These are phyloP conservation scores for Primulina huaijiensis DNA, from an alignment of 257 asterid genomes.

Conservation along the genomic window DNA sequence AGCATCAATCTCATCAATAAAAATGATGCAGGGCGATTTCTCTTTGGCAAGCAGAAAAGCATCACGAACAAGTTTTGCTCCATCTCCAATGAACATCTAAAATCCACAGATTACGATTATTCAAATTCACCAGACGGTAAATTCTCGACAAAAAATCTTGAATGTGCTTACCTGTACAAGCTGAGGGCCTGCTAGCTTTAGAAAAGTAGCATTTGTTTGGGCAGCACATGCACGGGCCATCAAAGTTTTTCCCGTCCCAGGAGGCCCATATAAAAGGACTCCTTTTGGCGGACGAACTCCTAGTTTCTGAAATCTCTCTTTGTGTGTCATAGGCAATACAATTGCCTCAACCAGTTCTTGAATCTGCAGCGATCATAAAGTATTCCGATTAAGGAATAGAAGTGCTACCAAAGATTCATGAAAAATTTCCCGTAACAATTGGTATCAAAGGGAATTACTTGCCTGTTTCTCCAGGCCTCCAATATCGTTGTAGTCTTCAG, in stretches of 20 bases:
- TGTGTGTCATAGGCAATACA: conserved; percentile 87
- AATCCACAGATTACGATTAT: background rate
- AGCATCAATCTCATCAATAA: conserved; percentile 94
- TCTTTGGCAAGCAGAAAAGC: conserved; percentile 94
- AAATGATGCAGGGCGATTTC: conserved; percentile 90
- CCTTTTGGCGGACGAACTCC: conserved; percentile 90
- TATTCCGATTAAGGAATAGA: background rate
- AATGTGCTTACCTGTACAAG: conserved; percentile 69
- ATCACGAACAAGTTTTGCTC: conserved; percentile 93
- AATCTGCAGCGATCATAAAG: conserved; percentile 45
- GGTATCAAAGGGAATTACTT: background rate
- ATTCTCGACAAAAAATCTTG: background rate
- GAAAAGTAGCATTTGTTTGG: conserved; percentile 91
- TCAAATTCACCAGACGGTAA: background rate
- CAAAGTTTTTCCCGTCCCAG: conserved; percentile 85
- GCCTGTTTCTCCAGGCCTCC: conserved; percentile 58
- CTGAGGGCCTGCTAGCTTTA: conserved; percentile 91
- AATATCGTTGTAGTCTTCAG: conserved; percentile 58
- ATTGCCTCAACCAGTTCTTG: conserved; percentile 91
- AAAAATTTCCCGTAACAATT: background rate
- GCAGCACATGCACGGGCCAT: conserved; percentile 99
- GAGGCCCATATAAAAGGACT: conserved; percentile 84
- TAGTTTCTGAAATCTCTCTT: conserved; percentile 74
- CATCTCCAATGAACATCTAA: conserved; percentile 87
- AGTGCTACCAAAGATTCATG: background rate